Evolutionary conservation across 2,329 filamentous ascomycete genomes (phyloP), one percentile per base, ranked within the genome.

Genomic region (Xylariaceae sp.): DNA sequence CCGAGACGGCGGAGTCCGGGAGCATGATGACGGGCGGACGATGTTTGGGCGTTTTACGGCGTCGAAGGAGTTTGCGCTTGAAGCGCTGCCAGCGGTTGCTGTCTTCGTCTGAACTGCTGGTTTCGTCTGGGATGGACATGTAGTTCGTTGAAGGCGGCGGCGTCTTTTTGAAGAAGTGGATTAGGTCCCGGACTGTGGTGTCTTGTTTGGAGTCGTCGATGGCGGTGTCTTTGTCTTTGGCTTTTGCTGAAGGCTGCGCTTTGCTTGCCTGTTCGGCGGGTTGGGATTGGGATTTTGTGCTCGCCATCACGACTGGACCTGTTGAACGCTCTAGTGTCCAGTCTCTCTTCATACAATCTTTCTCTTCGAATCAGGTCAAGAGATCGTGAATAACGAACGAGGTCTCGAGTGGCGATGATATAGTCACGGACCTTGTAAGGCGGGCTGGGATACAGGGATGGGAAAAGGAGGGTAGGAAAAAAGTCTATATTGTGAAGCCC

Each of bases 1-100:
- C 79, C 3, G 80, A 79, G 11, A 86, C 75, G 10, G 82, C 82
- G 23, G 79, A 79, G 66, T 86, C 82, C 7, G 82, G 82, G 2
- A 85, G 74, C 55, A 67, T 71, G 60, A 79, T 68, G 18, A 71
- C 61, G 30, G 70, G 65, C 0, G 68, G 69, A 5, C 61, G 65
- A 4, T 34, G 62, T 62, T 60, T 64, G 37, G 39, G 63, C 47
- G 67, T 71, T 63, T 74, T 77, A 50, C 71, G 70, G 39, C 68
- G 74, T 37, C 70, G 65, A 48, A 81, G 72, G 11, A 76, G 71
- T 64, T 72, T 78, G 47, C 75, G 72, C 64, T 73, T 78, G 54
- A 82, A 71, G 49, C 73, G 74, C 50, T 72, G 70, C 75, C 76
- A 80, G 65, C 23, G 23, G 23, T 4, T 30, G 23, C 71, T 74